A percentile compares a stretch with the other conserved stretches of the same genome.
phyloP scores from a whole-genome alignment of 1,139 yeast genomes.

The Yamadazyma sp. region DNA sequence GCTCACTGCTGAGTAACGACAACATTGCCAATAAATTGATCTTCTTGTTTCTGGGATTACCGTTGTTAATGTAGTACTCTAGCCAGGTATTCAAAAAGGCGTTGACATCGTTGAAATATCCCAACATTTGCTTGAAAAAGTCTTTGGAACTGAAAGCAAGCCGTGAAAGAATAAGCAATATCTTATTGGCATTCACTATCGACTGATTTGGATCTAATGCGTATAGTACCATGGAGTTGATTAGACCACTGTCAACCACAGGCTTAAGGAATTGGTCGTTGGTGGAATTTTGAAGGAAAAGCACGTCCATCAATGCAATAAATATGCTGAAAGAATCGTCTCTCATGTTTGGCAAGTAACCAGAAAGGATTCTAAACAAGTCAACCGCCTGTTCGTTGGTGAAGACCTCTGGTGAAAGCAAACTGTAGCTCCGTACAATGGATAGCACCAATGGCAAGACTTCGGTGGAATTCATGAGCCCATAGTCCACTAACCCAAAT shows the following conservation, averaged over 20 bases:
- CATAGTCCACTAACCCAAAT: conserved; percentile 49
- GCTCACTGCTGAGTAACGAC: conserved; percentile 28
- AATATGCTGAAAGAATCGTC: conserved; percentile 66
- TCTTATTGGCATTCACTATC: conserved; percentile 48
- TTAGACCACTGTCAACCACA: conserved; percentile 47
- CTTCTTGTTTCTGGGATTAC: conserved; percentile 69
- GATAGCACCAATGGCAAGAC: conserved; percentile 67
- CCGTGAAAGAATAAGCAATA: conserved; percentile 55
- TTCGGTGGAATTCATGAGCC: conserved; percentile 69
- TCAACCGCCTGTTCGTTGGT: conserved; percentile 29
- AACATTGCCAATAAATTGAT: conserved; percentile 61
- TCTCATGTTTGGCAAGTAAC: conserved; percentile 60
- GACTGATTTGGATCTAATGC: conserved; percentile 51
- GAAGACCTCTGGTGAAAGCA: conserved; percentile 56
- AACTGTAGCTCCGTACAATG: conserved; percentile 69
- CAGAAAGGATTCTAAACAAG: conserved; percentile 54
- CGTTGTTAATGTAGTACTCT: conserved; percentile 46
- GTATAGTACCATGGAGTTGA: conserved; percentile 45
- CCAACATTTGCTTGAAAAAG: conserved; percentile 38
- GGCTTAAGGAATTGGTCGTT: conserved; percentile 29
- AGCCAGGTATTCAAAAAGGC: conserved; percentile 35
- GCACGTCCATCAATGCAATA: conserved; percentile 59
- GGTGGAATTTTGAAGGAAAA: conserved; percentile 32
- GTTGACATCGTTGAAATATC: conserved; percentile 27
- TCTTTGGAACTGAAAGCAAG: conserved; percentile 48